Conservation (phyloP, 1,284 basidiomycete genomes). For the Psilocybe mexicana region DNA sequence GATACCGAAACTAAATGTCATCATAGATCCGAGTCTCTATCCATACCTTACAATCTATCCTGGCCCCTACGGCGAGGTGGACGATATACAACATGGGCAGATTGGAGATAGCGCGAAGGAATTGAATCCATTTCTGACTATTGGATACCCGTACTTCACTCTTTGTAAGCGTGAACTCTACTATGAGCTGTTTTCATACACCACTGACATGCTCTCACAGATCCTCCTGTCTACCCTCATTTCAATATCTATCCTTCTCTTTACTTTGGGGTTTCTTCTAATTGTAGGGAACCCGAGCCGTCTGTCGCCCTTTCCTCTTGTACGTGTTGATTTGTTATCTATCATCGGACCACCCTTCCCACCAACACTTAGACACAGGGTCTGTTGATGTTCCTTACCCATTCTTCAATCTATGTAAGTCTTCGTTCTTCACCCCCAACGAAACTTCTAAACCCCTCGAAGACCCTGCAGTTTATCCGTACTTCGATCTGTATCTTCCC, state of each 20-base stretch:
- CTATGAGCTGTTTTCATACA: background rate
- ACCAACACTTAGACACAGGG: background rate
- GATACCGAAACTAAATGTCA: background rate
- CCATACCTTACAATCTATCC: constrained; percentile 38
- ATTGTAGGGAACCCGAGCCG: background rate
- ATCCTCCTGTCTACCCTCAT: constrained; percentile 40
- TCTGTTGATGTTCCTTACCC: constrained; percentile 17
- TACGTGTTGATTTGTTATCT: background rate
- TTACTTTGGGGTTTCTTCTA: background rate
- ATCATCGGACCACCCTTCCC: background rate
- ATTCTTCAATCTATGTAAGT: constrained; percentile 28
- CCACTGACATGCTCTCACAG: constrained; percentile 14
- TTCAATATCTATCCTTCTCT: constrained; percentile 40
- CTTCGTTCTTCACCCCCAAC: background rate
- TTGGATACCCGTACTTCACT: constrained; percentile 21
- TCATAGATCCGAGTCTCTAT: constrained; percentile 34
- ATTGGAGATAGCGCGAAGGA: background rate
- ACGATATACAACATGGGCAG: background rate
- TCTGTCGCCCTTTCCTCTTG: background rate
- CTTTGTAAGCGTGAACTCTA: constrained; percentile 21
- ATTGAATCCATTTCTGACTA: background rate
- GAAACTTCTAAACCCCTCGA: background rate
- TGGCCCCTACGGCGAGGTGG: constrained; percentile 5
- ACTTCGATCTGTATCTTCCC: constrained; percentile 30
- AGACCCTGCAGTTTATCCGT: constrained; percentile 41